Conservation (phyloP, 140 eudicot genomes). For the Oenanthe javanica region DNA sequence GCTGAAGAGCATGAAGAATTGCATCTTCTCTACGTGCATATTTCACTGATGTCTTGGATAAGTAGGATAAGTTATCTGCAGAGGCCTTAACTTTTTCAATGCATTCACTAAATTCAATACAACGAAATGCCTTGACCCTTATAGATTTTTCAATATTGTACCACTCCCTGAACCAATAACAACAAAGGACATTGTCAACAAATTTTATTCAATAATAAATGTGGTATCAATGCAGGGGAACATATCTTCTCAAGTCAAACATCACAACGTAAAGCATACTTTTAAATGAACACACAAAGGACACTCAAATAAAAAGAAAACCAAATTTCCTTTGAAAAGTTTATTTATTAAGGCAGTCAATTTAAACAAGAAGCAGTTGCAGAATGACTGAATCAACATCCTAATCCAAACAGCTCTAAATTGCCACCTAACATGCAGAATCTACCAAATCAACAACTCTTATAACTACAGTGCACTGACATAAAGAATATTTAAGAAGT, state of each 20-base stretch:
- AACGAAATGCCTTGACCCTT: conserved; percentile 71
- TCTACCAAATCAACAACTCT: neutral
- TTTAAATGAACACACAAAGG: neutral
- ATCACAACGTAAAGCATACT: neutral
- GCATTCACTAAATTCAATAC: conserved; percentile 65
- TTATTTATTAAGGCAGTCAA: too few species aligned
- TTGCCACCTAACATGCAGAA: neutral
- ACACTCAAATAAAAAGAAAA: neutral
- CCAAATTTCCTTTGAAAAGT: too few species aligned
- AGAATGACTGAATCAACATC: too few species aligned
- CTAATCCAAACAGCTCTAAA: too few species aligned
- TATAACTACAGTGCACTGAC: too few species aligned
- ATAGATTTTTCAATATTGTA: conserved; percentile 64
- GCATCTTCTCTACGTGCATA: conserved; percentile 69
- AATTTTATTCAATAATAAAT: too few species aligned
- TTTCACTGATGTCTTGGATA: conserved; percentile 39
- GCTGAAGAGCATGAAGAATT: conserved; percentile 64
- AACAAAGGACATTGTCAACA: neutral
- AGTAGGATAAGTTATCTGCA: conserved; percentile 30
- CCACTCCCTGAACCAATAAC: conserved; percentile 59
- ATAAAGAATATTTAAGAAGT: too few species aligned
- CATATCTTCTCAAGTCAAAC: too few species aligned
- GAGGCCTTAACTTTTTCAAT: conserved; percentile 67
- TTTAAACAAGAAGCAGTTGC: neutral
- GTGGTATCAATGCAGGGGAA: too few species aligned